Percentiles rank a stretch among this genome's conserved stretches.
phyloP scores from a whole-genome alignment of 495 filamentous ascomycete genomes.

The Penicillium coffeae region DNA sequence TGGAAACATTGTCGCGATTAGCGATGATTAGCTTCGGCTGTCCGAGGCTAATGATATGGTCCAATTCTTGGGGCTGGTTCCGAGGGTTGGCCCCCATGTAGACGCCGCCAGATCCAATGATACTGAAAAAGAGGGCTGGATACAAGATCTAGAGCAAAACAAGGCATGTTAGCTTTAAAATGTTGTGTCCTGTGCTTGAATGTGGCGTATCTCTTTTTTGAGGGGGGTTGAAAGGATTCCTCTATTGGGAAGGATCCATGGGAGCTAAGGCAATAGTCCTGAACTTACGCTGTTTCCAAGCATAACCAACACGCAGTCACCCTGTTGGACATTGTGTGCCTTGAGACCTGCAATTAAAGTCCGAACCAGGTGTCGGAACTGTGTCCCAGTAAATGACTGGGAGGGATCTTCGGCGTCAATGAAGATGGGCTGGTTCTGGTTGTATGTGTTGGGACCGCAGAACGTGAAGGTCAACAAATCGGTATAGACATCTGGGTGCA shows the following conservation, averaged over 20 bases:
- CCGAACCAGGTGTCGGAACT: conserved; percentile 47
- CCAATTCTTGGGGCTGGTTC: conserved; percentile 30
- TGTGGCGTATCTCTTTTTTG: too few species aligned
- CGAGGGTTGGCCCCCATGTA: conserved; percentile 38
- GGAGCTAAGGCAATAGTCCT: conserved; percentile 2
- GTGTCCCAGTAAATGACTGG: conserved; percentile 48
- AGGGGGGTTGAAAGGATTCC: too few species aligned
- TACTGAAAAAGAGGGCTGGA: conserved; percentile 43
- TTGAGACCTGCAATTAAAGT: conserved; percentile 55
- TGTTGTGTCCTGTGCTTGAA: not conserved
- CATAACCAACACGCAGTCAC: conserved; percentile 59
- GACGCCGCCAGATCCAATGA: conserved; percentile 44
- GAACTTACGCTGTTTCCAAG: conserved; percentile 56
- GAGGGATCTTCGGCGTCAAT: conserved; percentile 56
- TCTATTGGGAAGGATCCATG: not conserved
- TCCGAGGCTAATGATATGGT: conserved; percentile 26
- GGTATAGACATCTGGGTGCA: conserved; percentile 25
- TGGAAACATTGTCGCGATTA: conserved; percentile 17
- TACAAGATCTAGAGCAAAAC: conserved; percentile 37
- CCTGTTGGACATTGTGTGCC: conserved; percentile 48
- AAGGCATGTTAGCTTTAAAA: not conserved
- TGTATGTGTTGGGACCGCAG: conserved; percentile 29
- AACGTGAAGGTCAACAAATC: conserved; percentile 44
- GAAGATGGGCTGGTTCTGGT: conserved; percentile 42
- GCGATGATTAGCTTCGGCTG: conserved; percentile 34